phyloP scores from a whole-genome alignment of 768 basidiomycete genomes.

The Pleurotus cornucopiae region DNA sequence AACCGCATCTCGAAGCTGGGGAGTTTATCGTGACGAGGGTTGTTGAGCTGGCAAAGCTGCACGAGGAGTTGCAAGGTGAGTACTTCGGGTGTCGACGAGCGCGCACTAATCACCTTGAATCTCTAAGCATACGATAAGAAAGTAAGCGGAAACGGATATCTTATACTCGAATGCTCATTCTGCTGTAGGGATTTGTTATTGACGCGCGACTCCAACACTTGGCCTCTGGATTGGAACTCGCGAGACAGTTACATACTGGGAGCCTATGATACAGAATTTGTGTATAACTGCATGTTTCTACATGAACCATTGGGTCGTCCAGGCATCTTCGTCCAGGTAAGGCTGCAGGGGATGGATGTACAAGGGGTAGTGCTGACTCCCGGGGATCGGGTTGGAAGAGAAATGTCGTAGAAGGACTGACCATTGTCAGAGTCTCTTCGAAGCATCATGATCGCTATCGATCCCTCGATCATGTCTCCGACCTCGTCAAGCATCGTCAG shows the following conservation, averaged over 20 bases:
- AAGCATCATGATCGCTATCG: too few relatives aligned
- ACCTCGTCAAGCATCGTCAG: too few relatives aligned
- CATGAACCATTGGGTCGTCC: too few relatives aligned
- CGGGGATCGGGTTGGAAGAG: too few relatives aligned
- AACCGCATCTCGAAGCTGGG: constrained; percentile 77
- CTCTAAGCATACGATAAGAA: constrained; percentile 52
- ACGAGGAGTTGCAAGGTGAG: constrained; percentile 63
- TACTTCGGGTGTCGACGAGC: constrained; percentile 4
- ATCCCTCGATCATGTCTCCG: too few relatives aligned
- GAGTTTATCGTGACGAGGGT: constrained; percentile 78
- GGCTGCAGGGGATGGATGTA: too few relatives aligned
- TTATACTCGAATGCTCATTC: background rate
- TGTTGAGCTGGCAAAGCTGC: constrained; percentile 63
- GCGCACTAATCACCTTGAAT: background rate
- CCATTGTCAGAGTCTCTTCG: too few relatives aligned
- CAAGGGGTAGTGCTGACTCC: too few relatives aligned
- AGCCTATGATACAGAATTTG: too few relatives aligned
- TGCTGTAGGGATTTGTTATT: constrained; percentile 51
- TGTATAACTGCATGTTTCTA: too few relatives aligned
- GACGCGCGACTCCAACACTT: constrained; percentile 80
- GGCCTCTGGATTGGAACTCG: constrained; percentile 64
- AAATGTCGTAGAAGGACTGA: too few relatives aligned
- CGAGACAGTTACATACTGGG: constrained; percentile 30
- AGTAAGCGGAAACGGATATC: constrained; percentile 27
- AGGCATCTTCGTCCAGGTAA: too few relatives aligned